Conservation (phyloP, 23 red algal species). For the Cyanidioschyzon merolae region DNA sequence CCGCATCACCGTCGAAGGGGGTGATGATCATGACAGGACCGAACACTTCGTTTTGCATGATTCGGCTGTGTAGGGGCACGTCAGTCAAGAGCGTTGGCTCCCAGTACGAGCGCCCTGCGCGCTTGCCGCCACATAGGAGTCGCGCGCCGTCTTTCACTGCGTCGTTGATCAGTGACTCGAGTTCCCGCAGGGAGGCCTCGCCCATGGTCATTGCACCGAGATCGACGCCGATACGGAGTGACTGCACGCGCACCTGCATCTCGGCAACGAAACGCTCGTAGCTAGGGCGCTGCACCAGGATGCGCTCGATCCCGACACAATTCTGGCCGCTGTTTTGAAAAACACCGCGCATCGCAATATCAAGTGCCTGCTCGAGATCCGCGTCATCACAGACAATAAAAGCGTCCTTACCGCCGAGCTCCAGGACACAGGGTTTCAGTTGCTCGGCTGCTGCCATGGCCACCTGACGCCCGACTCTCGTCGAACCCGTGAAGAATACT, state of each 20-base stretch:
- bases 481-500: conserved; percentile 93
- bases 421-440: conserved; percentile 66
- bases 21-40: conserved; percentile 66
- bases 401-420: conserved; percentile 94
- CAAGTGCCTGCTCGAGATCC: conserved; percentile 36
- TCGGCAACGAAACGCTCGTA: conserved; percentile 35
- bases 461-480: conserved; percentile 51
- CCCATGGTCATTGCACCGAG: conserved; percentile 94
- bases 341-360: conserved; percentile 63
- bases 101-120: conserved; percentile 3
- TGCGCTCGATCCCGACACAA: conserved; percentile 88
- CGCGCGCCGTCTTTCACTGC: conserved; percentile 56
- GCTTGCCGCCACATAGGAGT: conserved; percentile 37
- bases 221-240: conserved; percentile 15
- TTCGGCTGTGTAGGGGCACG: conserved; percentile 44
- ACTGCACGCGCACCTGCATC: background rate
- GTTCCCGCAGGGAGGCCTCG: conserved; percentile 16
- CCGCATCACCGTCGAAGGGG: conserved; percentile 37
- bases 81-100: conserved; percentile 61
- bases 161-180: conserved; percentile 53
- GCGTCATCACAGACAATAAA: conserved; percentile 68
- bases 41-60: conserved; percentile 94
- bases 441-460: conserved; percentile 51
- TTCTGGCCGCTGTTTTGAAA: conserved; percentile 98
- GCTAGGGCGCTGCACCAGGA: conserved; percentile 54